phyloP scores from a whole-genome alignment of 2,329 filamentous ascomycete genomes.

The Hymenoscyphus infarciens region DNA sequence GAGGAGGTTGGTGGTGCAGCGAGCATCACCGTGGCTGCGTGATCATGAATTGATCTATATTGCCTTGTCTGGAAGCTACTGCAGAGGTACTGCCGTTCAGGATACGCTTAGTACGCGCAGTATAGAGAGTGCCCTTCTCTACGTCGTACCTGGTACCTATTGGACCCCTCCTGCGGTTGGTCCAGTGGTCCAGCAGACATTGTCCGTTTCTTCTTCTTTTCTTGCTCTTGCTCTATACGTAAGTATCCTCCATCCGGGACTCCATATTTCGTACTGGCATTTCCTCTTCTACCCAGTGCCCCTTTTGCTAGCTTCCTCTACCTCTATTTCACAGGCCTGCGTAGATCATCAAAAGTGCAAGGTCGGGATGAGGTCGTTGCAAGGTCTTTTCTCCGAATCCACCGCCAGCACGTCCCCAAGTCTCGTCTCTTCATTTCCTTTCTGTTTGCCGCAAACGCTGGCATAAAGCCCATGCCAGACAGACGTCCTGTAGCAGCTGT shows the following conservation, averaged over 20 bases:
- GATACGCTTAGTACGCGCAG: not conserved
- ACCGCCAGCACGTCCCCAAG: slow-evolving; percentile 7
- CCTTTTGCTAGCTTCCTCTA: not conserved
- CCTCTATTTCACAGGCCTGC: slow-evolving; percentile 3
- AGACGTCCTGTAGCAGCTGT: slow-evolving; percentile 17
- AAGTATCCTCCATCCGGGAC: not conserved
- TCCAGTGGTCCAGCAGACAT: not conserved
- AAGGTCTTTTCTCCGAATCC: slow-evolving; percentile 5
- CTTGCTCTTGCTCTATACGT: slow-evolving; percentile 2
- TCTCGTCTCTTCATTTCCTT: slow-evolving; percentile 23
- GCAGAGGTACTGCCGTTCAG: not conserved
- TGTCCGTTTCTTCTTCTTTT: not conserved
- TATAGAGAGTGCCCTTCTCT: not conserved
- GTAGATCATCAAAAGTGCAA: slow-evolving; percentile 1
- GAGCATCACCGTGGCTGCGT: not conserved
- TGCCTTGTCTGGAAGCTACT: not conserved
- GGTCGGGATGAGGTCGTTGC: not conserved
- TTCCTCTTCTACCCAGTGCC: not conserved
- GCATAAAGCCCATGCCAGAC: slow-evolving; percentile 10
- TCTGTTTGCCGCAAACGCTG: slow-evolving; percentile 30
- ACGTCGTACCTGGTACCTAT: not conserved
- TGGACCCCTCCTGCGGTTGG: not conserved
- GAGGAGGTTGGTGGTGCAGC: not conserved
- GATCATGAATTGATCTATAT: not conserved
- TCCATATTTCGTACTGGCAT: slow-evolving; percentile 1